These are phyloP conservation scores for Combretum micranthum DNA, from an alignment of 345 rosid species.

Conservation along the genomic window DNA sequence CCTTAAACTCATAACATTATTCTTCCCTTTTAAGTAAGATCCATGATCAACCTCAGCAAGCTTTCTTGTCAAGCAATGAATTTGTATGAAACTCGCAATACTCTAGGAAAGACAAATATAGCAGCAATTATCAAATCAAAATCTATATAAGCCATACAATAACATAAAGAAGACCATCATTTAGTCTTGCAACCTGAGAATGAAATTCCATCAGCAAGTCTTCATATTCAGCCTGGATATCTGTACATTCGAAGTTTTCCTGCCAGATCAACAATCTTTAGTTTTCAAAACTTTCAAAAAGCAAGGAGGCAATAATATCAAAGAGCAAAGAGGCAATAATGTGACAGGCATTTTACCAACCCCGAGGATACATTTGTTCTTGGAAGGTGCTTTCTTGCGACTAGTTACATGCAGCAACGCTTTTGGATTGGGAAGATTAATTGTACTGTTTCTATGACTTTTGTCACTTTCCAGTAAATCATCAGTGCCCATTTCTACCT, in stretches of 20 bases:
- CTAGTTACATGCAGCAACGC: conserved; percentile 69
- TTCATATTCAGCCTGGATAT: conserved; percentile 54
- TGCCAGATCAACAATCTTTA: conserved; percentile 28
- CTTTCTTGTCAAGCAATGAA: conserved; percentile 55
- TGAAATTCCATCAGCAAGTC: conserved; percentile 55
- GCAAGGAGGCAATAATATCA: no score
- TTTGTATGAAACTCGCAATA: conserved; percentile 49
- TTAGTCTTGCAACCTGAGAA: conserved; percentile 41
- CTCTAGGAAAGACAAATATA: conserved; percentile 29
- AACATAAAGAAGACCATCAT: conserved; percentile 5
- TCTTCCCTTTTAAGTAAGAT: conserved; percentile 11
- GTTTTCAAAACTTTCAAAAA: conserved; percentile 13
- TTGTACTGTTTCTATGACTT: conserved; percentile 19
- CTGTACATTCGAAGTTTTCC: conserved; percentile 44
- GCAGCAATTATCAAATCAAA: background rate
- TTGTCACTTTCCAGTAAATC: conserved; percentile 30
- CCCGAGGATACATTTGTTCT: conserved; percentile 43
- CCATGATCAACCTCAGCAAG: conserved; percentile 29
- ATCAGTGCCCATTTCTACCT: conserved; percentile 23
- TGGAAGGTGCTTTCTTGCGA: conserved; percentile 59
- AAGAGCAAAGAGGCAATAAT: conserved; percentile 10
- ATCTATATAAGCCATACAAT: background rate
- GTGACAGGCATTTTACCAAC: conserved; percentile 39
- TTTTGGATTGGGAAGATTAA: conserved; percentile 63
- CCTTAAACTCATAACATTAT: conserved; percentile 29